Base-by-base conservation (phyloP, 768 basidiomycete genomes). In the Galerina sulciceps region DNA sequence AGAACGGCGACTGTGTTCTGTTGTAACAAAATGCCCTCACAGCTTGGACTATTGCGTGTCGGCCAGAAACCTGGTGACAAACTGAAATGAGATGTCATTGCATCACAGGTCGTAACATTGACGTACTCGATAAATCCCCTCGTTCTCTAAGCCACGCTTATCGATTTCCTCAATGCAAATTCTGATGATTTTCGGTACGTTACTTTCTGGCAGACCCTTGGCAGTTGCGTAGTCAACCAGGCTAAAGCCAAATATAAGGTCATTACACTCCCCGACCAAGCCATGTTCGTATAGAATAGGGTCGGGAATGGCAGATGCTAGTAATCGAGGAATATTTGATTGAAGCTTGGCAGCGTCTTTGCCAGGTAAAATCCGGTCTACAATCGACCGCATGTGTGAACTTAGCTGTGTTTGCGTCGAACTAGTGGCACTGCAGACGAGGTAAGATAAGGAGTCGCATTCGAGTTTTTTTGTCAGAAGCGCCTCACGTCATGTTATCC, bases 211-310 rank as follows among this genome's bases (percentile, higher is more conserved):
- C 15, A 93, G 75, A 42, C 84, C 85, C 61, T 93, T 85, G 9
- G 91, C 82, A 38, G 89, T 93, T 14, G 94, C 92, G 67, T 97
- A 96, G 68, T 96, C 94, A 40, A 90, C 87, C 57, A 97, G 75
- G 63, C 85, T 89, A 63, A 96, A 87, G 20, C 94, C 95, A 68
- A 96, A 97, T 35, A 96, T 91, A 22, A 97, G 74, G 71, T 96
- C 94, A 52, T 83, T 85, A 68, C 94, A 97, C 69, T 88, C 86
- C 22, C 95, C 95, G 22, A 96, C 90, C 60, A 82, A 79, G 55
- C 84, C 89, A 68, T 91, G 88, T 65, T 90, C 81, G 73, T 94
- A 94, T 65, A 91, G 75, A 37, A 87, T 80, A 11, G 86, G 87
- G 59, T 86, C 86, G 15, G 90, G 92, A 51, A 85, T 87, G 14